Percentiles rank a stretch among this genome's conserved stretches.
phyloP scores from a whole-genome alignment of 192 early-diverging fungal species.

The Linnemannia hyalina region DNA sequence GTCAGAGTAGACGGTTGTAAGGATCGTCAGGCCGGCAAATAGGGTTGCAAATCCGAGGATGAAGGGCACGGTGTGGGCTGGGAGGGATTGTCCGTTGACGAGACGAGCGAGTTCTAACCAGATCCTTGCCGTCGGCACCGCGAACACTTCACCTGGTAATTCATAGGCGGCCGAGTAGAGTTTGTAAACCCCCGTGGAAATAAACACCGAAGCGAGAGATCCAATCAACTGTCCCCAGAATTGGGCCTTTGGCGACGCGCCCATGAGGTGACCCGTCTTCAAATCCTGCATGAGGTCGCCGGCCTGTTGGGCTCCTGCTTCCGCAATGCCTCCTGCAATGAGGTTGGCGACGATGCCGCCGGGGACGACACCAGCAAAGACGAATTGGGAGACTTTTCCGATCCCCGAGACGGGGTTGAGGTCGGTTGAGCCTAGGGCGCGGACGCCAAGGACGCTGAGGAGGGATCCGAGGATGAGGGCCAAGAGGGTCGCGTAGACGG shows the following conservation, averaged over 20 bases:
- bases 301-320: constrained; percentile 67
- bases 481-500: constrained; percentile 73
- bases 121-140: constrained; percentile 80
- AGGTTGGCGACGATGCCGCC: constrained; percentile 80
- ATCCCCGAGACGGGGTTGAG: constrained; percentile 87
- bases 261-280: constrained; percentile 88
- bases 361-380: constrained; percentile 83
- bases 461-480: constrained; percentile 81
- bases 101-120: constrained; percentile 85
- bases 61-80: constrained; percentile 73
- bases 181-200: constrained; percentile 77
- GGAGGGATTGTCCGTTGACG: constrained; percentile 81
- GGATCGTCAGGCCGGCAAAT: constrained; percentile 64
- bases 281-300: constrained; percentile 80
- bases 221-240: constrained; percentile 89
- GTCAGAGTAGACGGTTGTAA: constrained; percentile 51
- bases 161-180: constrained; percentile 78
- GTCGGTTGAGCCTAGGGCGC: constrained; percentile 88
- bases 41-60: constrained; percentile 66
- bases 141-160: constrained; percentile 78
- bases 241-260: constrained; percentile 86
- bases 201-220: constrained; percentile 77
- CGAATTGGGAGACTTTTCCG: constrained; percentile 87
- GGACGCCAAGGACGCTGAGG: constrained; percentile 82
- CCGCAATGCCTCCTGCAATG: constrained; percentile 84